Conservation (phyloP, 2,329 filamentous ascomycete genomes). For the Aciculosporium take region DNA sequence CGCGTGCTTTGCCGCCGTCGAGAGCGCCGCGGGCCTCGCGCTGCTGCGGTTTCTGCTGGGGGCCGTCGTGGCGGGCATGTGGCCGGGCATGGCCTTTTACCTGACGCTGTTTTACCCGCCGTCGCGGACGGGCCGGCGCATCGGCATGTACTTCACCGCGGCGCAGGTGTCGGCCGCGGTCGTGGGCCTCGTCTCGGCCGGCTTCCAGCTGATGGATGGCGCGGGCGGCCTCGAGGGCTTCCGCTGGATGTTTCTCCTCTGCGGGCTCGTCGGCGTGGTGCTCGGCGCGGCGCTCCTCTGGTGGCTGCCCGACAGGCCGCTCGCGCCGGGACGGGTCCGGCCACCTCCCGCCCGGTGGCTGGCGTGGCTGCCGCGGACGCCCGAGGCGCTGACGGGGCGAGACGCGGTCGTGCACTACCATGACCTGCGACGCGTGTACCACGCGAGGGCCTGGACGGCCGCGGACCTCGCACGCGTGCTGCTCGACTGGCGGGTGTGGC, state of each 20-base stretch:
- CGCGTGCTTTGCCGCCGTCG: slow-evolving; percentile 68
- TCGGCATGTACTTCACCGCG: slow-evolving; percentile 81
- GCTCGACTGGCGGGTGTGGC: slow-evolving; percentile 80
- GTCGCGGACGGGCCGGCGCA: slow-evolving; percentile 70
- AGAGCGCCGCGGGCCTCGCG: slow-evolving; percentile 74
- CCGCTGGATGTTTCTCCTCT: slow-evolving; percentile 87
- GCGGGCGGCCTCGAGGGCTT: slow-evolving; percentile 62
- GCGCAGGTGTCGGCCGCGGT: slow-evolving; percentile 80
- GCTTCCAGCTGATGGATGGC: slow-evolving; percentile 85
- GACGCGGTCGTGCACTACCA: slow-evolving; percentile 74
- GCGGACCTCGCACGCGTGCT: slow-evolving; percentile 57
- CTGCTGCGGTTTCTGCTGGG: slow-evolving; percentile 75
- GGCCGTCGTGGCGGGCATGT: slow-evolving; percentile 82
- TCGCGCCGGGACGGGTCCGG: slow-evolving; percentile 52
- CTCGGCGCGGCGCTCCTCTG: slow-evolving; percentile 64
- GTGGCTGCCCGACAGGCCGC: slow-evolving; percentile 80
- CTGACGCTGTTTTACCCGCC: slow-evolving; percentile 85
- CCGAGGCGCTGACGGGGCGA: slow-evolving; percentile 58
- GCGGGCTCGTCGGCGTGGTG: slow-evolving; percentile 59
- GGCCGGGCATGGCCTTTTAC: slow-evolving; percentile 91
- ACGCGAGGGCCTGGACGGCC: slow-evolving; percentile 56
- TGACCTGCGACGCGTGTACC: slow-evolving; percentile 69
- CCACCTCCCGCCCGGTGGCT: slow-evolving; percentile 35
- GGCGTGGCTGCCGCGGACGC: slow-evolving; percentile 52
- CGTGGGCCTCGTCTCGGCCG: slow-evolving; percentile 77